Base-by-base conservation (phyloP, 805 yeast species). In the Kuraishia cidri region DNA sequence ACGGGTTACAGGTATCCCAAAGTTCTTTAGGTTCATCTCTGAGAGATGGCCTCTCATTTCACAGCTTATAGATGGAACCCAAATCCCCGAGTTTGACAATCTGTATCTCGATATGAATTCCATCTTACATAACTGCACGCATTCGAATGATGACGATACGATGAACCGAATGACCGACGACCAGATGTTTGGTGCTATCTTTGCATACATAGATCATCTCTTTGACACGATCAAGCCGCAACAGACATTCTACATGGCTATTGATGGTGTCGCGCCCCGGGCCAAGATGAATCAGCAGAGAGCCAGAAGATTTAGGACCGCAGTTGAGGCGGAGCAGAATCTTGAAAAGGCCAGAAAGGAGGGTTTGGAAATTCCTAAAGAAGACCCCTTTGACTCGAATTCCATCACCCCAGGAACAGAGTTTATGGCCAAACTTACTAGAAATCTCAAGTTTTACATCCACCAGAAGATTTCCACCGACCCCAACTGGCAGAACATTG, bases 201-300 rank as follows among this genome's bases (percentile, higher is more conserved):
- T 88, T 62, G 80, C 84, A 22, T 92, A 92, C 50, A 90, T 92
- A 41, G 98, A 92, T 54, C 97, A 92, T 56, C 63, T 92, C 36
- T 90, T 92, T 48, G 79, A 79, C 40, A 75, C 86, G 17, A 87
- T 92, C 43, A 76, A 78, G 53, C 99, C 99, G 6, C 69, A 82
- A 46, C 72, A 85, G 51, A 74, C 80, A 10, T 84, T 90, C 45
- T 88, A 81, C 53, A 87, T 90, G 95, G 97, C 98, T 3, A 84
- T 90, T 47, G 98, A 90, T 61, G 98, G 98, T 53, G 97, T 90
- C 32, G 98, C 98, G 0, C 98, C 98, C 26, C 68, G 98, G 54
- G 98, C 98, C 8, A 90, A 90, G 52, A 88, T 90, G 96, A 90
- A 90, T 54, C 97, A 90, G 58, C 98, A 90, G 58, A 75, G 98